Base-by-base conservation (phyloP, 768 basidiomycete genomes). In the Amanita inopinata region DNA sequence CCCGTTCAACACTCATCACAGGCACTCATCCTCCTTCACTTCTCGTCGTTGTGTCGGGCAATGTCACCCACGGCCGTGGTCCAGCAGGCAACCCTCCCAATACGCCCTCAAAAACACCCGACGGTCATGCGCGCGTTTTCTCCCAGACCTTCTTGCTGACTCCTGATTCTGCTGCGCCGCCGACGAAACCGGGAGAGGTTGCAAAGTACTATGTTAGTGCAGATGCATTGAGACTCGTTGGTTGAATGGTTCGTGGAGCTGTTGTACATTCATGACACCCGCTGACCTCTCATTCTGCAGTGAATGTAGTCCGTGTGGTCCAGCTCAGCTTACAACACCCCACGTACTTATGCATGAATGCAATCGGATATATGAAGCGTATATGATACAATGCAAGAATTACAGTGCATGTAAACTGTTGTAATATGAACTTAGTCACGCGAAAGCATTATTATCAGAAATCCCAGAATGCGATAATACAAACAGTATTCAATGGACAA, bases 101-200 rank as follows among this genome's bases (percentile, higher is more conserved):
- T 32, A 67, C 70, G 1, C 66, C 71, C 10, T 58, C 60, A 27
- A 71, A 73, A 53, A 71, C 68, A 14, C 64, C 80, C 12, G 87
- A 90, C 43, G 83, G 77, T 8, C 84, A 87, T 28, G 80, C 88
- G 5, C 76, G 88, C 28, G 84, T 89, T 38, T 91, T 91, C 61
- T 81, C 82, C 12, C 88, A 91, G 59, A 84, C 86, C 4, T 91
- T 91, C 54, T 76, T 91, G 66, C 78, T 91, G 25, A 76, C 81
- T 7, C 85, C 85, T 3, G 85, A 88, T 55, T 66, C 83, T 2
- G 69, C 66, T 32, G 76, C 80, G 22, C 69, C 81, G 2, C 69
- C 77, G 12, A 69, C 71, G 1, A 79, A 78, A 46, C 69, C 73
- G 3, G 84, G 80, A 44, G 83, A 84, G 54, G 74, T 84, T 0